Evolutionary conservation across 2,329 filamentous ascomycete genomes (phyloP), one percentile per base, ranked within the genome.

Genomic region (Graphilbum ipis-grandicollis): DNA sequence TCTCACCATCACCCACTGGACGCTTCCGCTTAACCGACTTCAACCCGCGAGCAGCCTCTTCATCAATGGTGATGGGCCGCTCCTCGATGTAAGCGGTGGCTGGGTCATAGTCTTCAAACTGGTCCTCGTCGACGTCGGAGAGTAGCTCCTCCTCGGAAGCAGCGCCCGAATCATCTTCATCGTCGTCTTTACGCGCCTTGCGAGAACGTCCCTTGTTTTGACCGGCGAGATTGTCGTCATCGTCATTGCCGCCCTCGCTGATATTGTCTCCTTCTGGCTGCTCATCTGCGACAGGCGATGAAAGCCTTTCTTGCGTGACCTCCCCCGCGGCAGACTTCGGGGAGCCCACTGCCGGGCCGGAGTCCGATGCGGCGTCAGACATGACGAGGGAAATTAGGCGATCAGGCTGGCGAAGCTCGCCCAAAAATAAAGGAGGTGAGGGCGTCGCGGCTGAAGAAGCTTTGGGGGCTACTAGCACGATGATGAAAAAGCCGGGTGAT

Each of bases 31-130:
- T 76, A n/a, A 63, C 63, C 1, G 71, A 71, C 52, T 78, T 78
- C 23, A 79, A 55, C 3, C 71, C 74, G 39, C 66, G 65, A 7
- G 71, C 71, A 38, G 71, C 63, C 43, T 77, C 72, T 47, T 78
- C 74, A 47, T 79, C 75, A 43, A 79, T 77, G 21, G 73, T 69
- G n/a, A 75, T 63, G 1, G 72, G 72, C 19, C 69, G 63, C 49
- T 75, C 66, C 50, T 75, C 71, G 29, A 75, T 66, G 35, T 73
- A 70, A 41, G 71, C 71, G 6, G 66, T 71, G 31, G 69, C 63
- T 9, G 72, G 69, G 44, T 80, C 74, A 55, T 79, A 79, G 43
- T 80, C 73, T 44, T 71, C 72, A 43, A 81, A 76, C 47, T 79
- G 70, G 38, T 76, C 66, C 48, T 78, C 75, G 47, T 79, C 75